Evolutionary conservation across 2,329 filamentous ascomycete species (phyloP).

Genomic region (Akanthomyces lecanii): DNA sequence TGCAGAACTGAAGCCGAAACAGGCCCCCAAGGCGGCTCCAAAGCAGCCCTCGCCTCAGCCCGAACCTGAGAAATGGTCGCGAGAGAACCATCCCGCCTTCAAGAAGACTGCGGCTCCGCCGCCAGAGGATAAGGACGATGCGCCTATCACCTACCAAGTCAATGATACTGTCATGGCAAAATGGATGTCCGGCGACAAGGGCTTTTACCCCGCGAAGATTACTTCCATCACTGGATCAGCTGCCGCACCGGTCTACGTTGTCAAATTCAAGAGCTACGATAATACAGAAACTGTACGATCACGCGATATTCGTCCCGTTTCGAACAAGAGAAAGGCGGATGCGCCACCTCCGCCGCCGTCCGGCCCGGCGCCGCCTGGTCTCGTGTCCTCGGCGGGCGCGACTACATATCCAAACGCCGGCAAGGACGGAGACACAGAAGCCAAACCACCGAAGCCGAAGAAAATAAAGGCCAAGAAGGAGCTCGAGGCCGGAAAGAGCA

Average conservation of each 20-base stretch:
- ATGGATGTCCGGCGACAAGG: conserved; percentile 84
- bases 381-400: conserved; percentile 53
- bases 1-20: conserved; percentile 65
- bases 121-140: conserved; percentile 49
- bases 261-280: conserved; percentile 91
- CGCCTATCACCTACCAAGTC: conserved; percentile 65
- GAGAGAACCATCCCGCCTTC: conserved; percentile 75
- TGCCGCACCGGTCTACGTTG: conserved; percentile 86
- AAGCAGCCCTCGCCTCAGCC: conserved; percentile 46
- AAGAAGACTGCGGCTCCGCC: conserved; percentile 45
- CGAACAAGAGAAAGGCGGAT: conserved; percentile 84
- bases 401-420: conserved; percentile 59
- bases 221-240: conserved; percentile 89
- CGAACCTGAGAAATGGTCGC: conserved; percentile 70
- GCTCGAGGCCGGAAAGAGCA: conserved; percentile 83
- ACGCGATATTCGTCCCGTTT: conserved; percentile 77
- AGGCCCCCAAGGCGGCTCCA: conserved; percentile 41
- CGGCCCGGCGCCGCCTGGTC: conserved; percentile 32
- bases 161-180: conserved; percentile 89
- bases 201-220: conserved; percentile 88
- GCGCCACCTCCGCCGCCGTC: conserved; percentile 51
- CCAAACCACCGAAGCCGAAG: conserved; percentile 74
- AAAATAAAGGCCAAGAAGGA: conserved; percentile 89
- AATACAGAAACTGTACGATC: conserved; percentile 76
- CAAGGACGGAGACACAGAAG: conserved; percentile 56